Percentiles rank a stretch among this genome's conserved stretches.
Evolutionary conservation across 805 yeast genomes (phyloP).

Genomic region (Tetrapisispora fleetii): DNA sequence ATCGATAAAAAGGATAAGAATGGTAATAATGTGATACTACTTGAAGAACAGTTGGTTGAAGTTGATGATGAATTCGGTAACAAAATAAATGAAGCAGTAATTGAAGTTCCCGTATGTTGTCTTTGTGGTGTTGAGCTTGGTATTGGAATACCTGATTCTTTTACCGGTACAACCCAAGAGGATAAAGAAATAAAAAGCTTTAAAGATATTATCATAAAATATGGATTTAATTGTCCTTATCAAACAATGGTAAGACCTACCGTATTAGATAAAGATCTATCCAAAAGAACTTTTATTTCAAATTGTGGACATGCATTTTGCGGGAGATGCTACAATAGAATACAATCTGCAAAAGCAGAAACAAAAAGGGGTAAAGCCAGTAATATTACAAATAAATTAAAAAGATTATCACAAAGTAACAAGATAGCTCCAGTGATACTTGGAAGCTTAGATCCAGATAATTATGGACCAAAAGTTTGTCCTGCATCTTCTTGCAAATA

Average conservation of each 20-base stretch:
- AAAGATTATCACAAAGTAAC: neutral
- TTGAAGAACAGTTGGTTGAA: constrained; percentile 4
- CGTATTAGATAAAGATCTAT: constrained; percentile 46
- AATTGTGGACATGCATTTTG: constrained; percentile 81
- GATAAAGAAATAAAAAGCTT: constrained; percentile 20
- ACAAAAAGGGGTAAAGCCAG: constrained; percentile 18
- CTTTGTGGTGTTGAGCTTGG: constrained; percentile 70
- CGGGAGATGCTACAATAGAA: constrained; percentile 70
- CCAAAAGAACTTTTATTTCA: constrained; percentile 55
- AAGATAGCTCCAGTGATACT: neutral
- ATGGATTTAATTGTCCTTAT: constrained; percentile 53
- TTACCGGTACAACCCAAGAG: constrained; percentile 23
- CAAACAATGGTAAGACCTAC: constrained; percentile 43
- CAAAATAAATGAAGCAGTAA: constrained; percentile 20
- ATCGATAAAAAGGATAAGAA: constrained; percentile 11
- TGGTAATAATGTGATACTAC: constrained; percentile 7
- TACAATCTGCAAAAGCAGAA: constrained; percentile 34
- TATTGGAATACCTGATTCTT: constrained; percentile 53
- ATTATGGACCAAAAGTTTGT: constrained; percentile 49
- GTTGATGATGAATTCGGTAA: constrained; percentile 7
- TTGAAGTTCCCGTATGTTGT: constrained; percentile 43
- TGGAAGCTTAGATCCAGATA: constrained; percentile 33
- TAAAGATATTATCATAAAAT: constrained; percentile 24
- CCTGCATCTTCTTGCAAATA: constrained; percentile 43
- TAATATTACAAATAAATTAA: constrained; percentile 10